Base-by-base conservation (phyloP, 192 early-diverging fungal species). In the Funneliformis geosporum region DNA sequence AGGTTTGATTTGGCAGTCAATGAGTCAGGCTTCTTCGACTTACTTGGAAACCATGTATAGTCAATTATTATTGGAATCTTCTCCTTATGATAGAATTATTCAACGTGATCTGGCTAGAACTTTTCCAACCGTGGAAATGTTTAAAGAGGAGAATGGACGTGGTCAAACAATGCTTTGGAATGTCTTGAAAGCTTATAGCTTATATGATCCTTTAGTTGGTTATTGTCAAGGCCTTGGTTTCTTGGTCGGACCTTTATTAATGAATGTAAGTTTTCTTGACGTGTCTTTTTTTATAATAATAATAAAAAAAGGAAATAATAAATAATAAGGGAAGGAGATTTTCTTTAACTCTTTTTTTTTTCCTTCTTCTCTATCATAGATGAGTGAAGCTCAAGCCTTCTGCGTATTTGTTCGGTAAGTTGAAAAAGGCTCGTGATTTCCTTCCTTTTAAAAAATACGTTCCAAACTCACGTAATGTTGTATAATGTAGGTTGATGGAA, bases 171-270 rank as follows among this genome's bases (percentile, higher is more conserved):
- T 89, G 66, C 87, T 99, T 85, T 93, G 94, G 81, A 91, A 94
- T 76, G 89, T 99, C 23, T 84, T 97, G 42, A 96, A 94, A 85
- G 97, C 97, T 9, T 99, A 99, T 80, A 93, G 92, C 61, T 83
- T 98, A 43, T 99, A 96, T 82, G 98, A 99, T 81, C 85, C 92
- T 18, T 92, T 96, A 80, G 93, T 99, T 42, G 98, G 98, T 5
- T 99, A 99, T 78, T 99, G 98, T 84, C 98, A 99, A 86, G 98
- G 98, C 18, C 90, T 99, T 40, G 93, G 95, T 7, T 99, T 99
- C 81, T 88, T 99, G 59, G 94, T 96, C 7, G 98, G 96, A 12
- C 94, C 95, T 73, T 80, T 99, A 73, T 84, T 99, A 43, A 88
- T 98, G 90, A 96, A 93, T 86, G 95, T 95, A 88, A 86, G 85